A percentile compares a stretch with the other conserved stretches of the same genome.
Evolutionary conservation across 2,329 filamentous ascomycete genomes (phyloP).

Genomic region (Aspergillus sp.): DNA sequence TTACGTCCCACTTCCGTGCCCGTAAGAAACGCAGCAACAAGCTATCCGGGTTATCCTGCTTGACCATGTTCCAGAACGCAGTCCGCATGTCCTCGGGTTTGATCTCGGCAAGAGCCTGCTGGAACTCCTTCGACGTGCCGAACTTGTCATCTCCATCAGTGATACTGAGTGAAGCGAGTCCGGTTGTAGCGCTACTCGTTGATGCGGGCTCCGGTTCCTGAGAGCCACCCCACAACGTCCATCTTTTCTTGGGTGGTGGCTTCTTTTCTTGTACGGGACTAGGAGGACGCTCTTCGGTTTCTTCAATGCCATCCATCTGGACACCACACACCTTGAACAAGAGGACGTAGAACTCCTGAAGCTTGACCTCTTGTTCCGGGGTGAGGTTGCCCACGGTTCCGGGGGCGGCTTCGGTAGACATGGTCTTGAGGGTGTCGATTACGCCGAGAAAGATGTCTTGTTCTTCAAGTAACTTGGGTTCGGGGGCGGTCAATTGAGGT

Average conservation of each 20-base stretch:
- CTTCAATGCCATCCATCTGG: slow-evolving; percentile 28
- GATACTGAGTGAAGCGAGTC: slow-evolving; percentile 37
- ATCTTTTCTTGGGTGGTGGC: slow-evolving; percentile 68
- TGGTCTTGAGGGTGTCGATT: slow-evolving; percentile 38
- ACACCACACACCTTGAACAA: slow-evolving; percentile 76
- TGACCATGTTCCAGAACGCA: slow-evolving; percentile 91
- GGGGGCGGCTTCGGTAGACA: slow-evolving; percentile 32
- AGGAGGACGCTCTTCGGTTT: slow-evolving; percentile 22
- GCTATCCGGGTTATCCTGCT: slow-evolving; percentile 90
- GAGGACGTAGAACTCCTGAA: slow-evolving; percentile 81
- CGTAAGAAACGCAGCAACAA: slow-evolving; percentile 78
- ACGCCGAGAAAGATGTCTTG: slow-evolving; percentile 31
- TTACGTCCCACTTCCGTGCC: slow-evolving; percentile 93
- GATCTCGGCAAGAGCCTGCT: slow-evolving; percentile 74
- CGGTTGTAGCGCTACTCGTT: slow-evolving; percentile 39
- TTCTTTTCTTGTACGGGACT: slow-evolving; percentile 50
- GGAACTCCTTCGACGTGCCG: slow-evolving; percentile 82
- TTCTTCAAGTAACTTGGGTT: slow-evolving; percentile 7
- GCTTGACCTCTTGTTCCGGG: slow-evolving; percentile 81
- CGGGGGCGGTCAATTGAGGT: slow-evolving; percentile 11
- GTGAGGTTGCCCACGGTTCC: slow-evolving; percentile 86
- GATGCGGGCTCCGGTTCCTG: slow-evolving; percentile 40
- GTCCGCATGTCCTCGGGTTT: slow-evolving; percentile 75
- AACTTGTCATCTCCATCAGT: slow-evolving; percentile 81
- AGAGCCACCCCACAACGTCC: slow-evolving; percentile 68